A percentile compares a stretch with the other conserved stretches of the same genome.
phyloP scores from a whole-genome alignment of 352 stramenopile genomes.

The Pythium dissotocum region DNA sequence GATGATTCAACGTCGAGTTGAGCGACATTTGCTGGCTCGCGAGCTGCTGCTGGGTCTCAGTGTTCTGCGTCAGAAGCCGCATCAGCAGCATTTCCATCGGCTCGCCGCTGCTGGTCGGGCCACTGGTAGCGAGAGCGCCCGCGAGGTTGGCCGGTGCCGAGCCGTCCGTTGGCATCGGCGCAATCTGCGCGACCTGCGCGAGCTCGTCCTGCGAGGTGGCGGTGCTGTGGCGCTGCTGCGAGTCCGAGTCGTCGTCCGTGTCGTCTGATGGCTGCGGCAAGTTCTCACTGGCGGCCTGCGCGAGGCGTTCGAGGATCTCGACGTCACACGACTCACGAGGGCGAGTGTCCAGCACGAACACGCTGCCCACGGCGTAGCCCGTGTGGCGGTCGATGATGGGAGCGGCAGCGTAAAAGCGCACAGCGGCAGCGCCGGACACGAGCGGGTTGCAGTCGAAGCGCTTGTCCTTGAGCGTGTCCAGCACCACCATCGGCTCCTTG shows the following conservation, averaged over 20 bases:
- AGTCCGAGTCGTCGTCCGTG: conserved; percentile 9
- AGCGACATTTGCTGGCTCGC: conserved; percentile 76
- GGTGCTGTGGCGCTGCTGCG: background rate
- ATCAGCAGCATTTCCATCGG: conserved; percentile 80
- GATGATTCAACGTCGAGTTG: conserved; percentile 55
- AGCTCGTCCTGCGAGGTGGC: conserved; percentile 5
- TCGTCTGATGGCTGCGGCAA: conserved; percentile 32
- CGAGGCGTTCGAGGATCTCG: conserved; percentile 66
- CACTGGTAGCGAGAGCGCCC: conserved; percentile 16
- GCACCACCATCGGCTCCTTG: conserved; percentile 74
- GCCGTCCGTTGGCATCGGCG: conserved; percentile 32
- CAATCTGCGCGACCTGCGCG: conserved; percentile 25
- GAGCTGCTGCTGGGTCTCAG: conserved; percentile 81
- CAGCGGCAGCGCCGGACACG: conserved; percentile 81
- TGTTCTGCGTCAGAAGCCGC: conserved; percentile 80
- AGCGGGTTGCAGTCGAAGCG: conserved; percentile 90
- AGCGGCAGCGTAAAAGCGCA: conserved; percentile 94
- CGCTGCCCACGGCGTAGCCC: conserved; percentile 62
- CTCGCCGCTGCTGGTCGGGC: conserved; percentile 21
- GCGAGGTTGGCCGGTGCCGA: conserved; percentile 18
- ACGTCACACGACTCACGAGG: conserved; percentile 71
- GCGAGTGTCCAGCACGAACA: conserved; percentile 85
- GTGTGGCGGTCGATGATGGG: conserved; percentile 65
- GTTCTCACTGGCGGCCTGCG: conserved; percentile 58
- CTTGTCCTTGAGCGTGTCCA: conserved; percentile 87